Evolutionary conservation across 1,284 basidiomycete species (phyloP).

Genomic region (Marasmius tenuissimus): DNA sequence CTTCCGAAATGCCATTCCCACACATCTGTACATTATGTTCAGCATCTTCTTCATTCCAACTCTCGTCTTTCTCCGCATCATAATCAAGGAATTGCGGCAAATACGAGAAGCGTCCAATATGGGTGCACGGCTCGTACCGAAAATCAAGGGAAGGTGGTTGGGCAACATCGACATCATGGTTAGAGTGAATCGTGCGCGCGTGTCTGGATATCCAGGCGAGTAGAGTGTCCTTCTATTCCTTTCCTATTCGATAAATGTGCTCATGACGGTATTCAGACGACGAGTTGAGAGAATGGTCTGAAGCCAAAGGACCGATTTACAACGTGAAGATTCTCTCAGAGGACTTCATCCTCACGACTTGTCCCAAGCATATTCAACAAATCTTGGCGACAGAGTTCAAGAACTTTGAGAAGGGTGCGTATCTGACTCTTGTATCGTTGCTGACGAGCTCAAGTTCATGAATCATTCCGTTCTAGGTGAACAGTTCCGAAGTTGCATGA

Average conservation of each 20-base stretch:
- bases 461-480: conserved; percentile 25
- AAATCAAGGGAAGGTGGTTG: not conserved
- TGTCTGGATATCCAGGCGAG: not conserved
- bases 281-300: conserved; percentile 9
- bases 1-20: not conserved
- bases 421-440: not conserved
- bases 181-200: not conserved
- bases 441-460: not conserved
- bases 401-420: conserved; percentile 46
- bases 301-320: conserved; percentile 19
- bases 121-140: not conserved
- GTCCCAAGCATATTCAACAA: conserved; percentile 41
- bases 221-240: too few relatives aligned
- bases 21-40: not conserved
- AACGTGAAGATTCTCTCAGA: conserved; percentile 22
- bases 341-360: conserved; percentile 32
- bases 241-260: too few relatives aligned
- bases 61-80: not conserved
- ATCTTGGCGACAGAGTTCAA: conserved; percentile 46
- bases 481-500: conserved; percentile 34
- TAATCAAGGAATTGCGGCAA: not conserved
- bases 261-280: conserved; percentile 16
- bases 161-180: not conserved
- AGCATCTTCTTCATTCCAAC: not conserved
- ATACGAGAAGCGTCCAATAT: not conserved